Conservation (phyloP, 495 filamentous ascomycete species). For the Letharia lupina region DNA sequence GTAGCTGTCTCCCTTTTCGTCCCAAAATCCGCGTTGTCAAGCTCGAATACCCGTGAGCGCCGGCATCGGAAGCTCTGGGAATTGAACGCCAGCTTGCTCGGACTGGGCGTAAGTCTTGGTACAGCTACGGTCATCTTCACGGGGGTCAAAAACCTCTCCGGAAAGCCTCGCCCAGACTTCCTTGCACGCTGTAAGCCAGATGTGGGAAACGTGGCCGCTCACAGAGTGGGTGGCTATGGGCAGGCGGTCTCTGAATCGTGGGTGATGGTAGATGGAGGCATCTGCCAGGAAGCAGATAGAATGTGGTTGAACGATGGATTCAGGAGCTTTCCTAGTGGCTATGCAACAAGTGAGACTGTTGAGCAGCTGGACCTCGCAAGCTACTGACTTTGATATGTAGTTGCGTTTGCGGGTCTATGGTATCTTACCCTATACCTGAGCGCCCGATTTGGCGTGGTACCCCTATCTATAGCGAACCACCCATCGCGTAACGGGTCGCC, state of each 20-base stretch:
- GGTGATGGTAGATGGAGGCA: slow-evolving; percentile 42
- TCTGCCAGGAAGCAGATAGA: slow-evolving; percentile 40
- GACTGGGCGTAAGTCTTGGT: slow-evolving; percentile 49
- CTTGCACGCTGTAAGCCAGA: slow-evolving; percentile 53
- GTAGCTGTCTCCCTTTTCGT: slow-evolving; percentile 40
- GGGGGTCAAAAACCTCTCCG: slow-evolving; percentile 54
- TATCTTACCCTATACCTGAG: slow-evolving; percentile 57
- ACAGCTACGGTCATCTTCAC: slow-evolving; percentile 49
- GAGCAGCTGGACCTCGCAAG: no score
- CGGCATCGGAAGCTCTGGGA: slow-evolving; percentile 47
- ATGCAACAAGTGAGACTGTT: slow-evolving; percentile 49
- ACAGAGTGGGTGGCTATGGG: slow-evolving; percentile 44
- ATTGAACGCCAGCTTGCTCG: slow-evolving; percentile 56
- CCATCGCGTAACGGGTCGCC: slow-evolving; percentile 3
- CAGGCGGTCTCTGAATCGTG: slow-evolving; percentile 35
- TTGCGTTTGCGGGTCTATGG: slow-evolving; percentile 52
- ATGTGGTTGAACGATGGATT: slow-evolving; percentile 51
- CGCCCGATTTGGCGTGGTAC: slow-evolving; percentile 53
- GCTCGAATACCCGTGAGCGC: slow-evolving; percentile 14
- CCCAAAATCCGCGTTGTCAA: slow-evolving; percentile 35
- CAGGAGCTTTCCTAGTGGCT: slow-evolving; percentile 57
- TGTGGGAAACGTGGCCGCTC: slow-evolving; percentile 33
- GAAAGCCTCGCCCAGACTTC: slow-evolving; percentile 57
- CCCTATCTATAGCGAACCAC: slow-evolving; percentile 45
- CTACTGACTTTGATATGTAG: slow-evolving; percentile 27